Percentiles rank a stretch among this genome's conserved stretches.
Evolutionary conservation across 2,329 filamentous ascomycete genomes (phyloP).

Genomic region (Calonectria hawksworthii): DNA sequence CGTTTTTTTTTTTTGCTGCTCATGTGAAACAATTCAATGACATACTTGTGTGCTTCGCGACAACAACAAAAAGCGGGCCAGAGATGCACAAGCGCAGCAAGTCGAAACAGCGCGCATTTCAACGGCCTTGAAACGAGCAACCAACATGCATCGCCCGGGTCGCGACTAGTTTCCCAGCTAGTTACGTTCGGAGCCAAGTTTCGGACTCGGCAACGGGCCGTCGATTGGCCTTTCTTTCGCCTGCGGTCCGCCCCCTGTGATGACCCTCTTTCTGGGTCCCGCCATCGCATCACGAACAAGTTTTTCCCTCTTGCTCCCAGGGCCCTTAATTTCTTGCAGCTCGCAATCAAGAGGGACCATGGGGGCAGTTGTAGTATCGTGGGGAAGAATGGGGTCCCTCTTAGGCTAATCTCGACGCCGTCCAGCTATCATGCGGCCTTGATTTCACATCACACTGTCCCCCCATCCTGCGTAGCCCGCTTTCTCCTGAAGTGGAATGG

Average conservation of each 20-base stretch:
- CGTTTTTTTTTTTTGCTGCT: neutral
- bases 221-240: constrained; percentile 3
- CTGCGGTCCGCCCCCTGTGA: constrained; percentile 10
- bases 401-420: constrained; percentile 1
- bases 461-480: constrained; percentile 9
- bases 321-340: constrained; percentile 20
- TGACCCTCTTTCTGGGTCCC: constrained; percentile 11
- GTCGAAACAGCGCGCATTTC: constrained; percentile 8
- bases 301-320: constrained; percentile 3
- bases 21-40: constrained; percentile 6
- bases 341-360: constrained; percentile 2
- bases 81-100: neutral
- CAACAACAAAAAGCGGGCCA: neutral
- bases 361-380: constrained; percentile 18
- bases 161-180: constrained; percentile 4
- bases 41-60: neutral
- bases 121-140: constrained; percentile 3
- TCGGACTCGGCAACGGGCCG: constrained; percentile 24
- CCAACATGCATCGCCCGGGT: constrained; percentile 13
- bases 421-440: constrained; percentile 17
- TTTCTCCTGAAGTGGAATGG: constrained; percentile 13
- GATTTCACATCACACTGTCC: constrained; percentile 23
- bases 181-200: constrained; percentile 12
- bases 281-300: neutral
- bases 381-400: constrained; percentile 19